phyloP scores from a whole-genome alignment of 495 filamentous ascomycete genomes.

The Lichenothelia convexa region DNA sequence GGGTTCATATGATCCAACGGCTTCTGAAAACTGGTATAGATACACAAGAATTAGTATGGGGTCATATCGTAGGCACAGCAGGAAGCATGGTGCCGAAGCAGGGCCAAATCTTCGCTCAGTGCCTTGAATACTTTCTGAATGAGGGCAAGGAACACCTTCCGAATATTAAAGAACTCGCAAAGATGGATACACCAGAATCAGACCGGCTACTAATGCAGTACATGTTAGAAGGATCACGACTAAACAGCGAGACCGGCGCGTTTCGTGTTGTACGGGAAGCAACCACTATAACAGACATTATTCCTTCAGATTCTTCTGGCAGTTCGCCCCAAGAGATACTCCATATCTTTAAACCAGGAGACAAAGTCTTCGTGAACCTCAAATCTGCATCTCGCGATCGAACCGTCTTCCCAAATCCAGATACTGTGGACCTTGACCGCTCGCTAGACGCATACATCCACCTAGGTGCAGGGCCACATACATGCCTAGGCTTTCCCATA shows the following conservation, averaged over 20 bases:
- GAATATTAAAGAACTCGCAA: constrained; percentile 29
- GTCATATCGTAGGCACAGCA: constrained; percentile 23
- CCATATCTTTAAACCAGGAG: constrained; percentile 28
- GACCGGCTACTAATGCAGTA: constrained; percentile 21
- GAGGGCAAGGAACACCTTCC: constrained; percentile 29
- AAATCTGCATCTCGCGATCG: constrained; percentile 18
- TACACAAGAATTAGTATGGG: constrained; percentile 17
- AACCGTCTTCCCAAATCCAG: constrained; percentile 15
- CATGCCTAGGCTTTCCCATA: constrained; percentile 18
- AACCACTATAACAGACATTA: constrained; percentile 26
- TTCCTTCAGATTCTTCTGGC: no score
- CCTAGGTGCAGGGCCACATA: constrained; percentile 18
- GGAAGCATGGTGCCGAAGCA: constrained; percentile 26
- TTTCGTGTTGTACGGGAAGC: constrained; percentile 10
- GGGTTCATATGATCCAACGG: constrained; percentile 17
- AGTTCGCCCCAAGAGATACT: constrained; percentile 22
- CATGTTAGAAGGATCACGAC: constrained; percentile 18
- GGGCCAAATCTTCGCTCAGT: constrained; percentile 19
- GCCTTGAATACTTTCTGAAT: constrained; percentile 26
- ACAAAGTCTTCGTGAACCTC: constrained; percentile 31
- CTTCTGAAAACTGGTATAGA: constrained; percentile 13
- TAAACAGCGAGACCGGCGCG: constrained; percentile 20
- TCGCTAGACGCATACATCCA: constrained; percentile 18
- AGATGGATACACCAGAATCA: constrained; percentile 20
- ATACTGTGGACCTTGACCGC: constrained; percentile 13